phyloP scores from a whole-genome alignment of 1,284 basidiomycete species.

The Papiliotrema nemorosa region DNA sequence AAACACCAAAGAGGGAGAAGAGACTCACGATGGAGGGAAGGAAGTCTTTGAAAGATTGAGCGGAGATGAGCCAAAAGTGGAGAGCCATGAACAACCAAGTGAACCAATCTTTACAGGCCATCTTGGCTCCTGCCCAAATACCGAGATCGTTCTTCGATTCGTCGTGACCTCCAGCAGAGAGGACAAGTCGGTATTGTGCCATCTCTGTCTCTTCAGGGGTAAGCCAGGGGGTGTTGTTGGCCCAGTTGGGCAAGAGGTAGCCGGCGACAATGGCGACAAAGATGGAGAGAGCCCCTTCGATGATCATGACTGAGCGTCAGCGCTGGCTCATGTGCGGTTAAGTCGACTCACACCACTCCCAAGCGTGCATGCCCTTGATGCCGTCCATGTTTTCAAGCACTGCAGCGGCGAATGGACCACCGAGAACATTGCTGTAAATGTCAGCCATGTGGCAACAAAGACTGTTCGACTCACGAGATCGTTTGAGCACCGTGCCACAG shows the following conservation, averaged over 20 bases:
- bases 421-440: slow-evolving; percentile 8
- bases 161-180: slow-evolving; percentile 13
- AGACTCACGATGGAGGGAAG: slow-evolving; percentile 11
- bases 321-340: neutral
- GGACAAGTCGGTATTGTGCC: slow-evolving; percentile 17
- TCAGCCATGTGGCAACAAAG: neutral
- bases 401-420: slow-evolving; percentile 14
- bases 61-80: slow-evolving; percentile 11
- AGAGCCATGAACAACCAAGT: slow-evolving; percentile 12
- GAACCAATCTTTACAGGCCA: slow-evolving; percentile 10
- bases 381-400: slow-evolving; percentile 14
- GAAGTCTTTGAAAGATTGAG: slow-evolving; percentile 19
- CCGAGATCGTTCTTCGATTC: slow-evolving; percentile 6
- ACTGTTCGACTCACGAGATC: slow-evolving; percentile 1
- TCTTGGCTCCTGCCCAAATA: slow-evolving; percentile 8
- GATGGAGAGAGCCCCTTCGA: slow-evolving; percentile 12
- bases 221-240: slow-evolving; percentile 15
- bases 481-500: slow-evolving; percentile 17
- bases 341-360: slow-evolving; percentile 14
- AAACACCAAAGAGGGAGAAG: too few species aligned
- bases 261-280: slow-evolving; percentile 4
- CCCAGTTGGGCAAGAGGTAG: slow-evolving; percentile 12
- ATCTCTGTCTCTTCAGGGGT: slow-evolving; percentile 13
- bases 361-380: slow-evolving; percentile 13
- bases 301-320: slow-evolving; percentile 13